phyloP scores from a whole-genome alignment of 2,329 filamentous ascomycete species.

The Beauveria sp. region DNA sequence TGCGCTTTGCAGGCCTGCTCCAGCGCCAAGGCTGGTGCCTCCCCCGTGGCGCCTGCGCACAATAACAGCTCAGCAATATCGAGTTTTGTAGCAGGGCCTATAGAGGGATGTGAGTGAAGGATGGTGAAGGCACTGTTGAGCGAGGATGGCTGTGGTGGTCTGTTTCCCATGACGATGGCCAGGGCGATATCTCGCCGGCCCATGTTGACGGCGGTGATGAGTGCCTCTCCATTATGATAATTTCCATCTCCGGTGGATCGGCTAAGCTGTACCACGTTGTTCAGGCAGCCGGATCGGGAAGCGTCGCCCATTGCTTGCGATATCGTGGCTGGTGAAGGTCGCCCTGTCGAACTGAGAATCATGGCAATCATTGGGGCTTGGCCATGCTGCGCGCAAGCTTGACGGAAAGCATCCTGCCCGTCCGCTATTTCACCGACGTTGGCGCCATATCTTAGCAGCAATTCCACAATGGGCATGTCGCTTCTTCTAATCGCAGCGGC shows the following conservation, averaged over 20 bases:
- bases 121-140: conserved; percentile 44
- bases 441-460: conserved; percentile 45
- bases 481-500: conserved; percentile 39
- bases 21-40: conserved; percentile 40
- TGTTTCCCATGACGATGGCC: conserved; percentile 45
- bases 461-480: conserved; percentile 35
- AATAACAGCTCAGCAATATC: conserved; percentile 48
- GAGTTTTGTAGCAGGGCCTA: conserved; percentile 42
- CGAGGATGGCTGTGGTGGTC: conserved; percentile 39
- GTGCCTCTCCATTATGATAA: conserved; percentile 42
- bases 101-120: conserved; percentile 37
- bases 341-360: conserved; percentile 41
- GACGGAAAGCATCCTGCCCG: conserved; percentile 46
- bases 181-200: conserved; percentile 47
- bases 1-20: conserved; percentile 40
- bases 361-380: conserved; percentile 39
- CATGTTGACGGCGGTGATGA: conserved; percentile 41
- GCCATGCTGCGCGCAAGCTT: conserved; percentile 39
- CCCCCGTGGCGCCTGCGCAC: conserved; percentile 49
- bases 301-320: conserved; percentile 48
- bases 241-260: conserved; percentile 47
- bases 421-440: conserved; percentile 39
- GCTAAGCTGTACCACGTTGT: conserved; percentile 43
- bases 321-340: conserved; percentile 33
- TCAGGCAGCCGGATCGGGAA: conserved; percentile 39